Base-by-base conservation (phyloP, 1,284 basidiomycete species). In the Rugosomyces carneus region DNA sequence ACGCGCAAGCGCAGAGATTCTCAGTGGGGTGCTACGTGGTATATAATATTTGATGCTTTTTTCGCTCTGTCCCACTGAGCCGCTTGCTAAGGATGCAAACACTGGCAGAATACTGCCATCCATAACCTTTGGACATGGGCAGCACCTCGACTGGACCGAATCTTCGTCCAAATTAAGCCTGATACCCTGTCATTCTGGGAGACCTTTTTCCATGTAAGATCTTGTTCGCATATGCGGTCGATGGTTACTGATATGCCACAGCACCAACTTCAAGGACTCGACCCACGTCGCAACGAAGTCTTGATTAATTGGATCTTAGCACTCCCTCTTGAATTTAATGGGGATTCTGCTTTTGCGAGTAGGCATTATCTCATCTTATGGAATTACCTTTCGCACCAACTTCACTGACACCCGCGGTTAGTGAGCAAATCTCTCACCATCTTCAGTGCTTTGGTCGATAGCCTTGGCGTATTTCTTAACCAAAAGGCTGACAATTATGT, bases 1-100 rank as follows among this genome's bases (percentile, higher is more conserved):
- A 60, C 80, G 94, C 24, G 92, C 92, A 18, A 86, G 87, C 5
- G 90, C 87, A 42, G 95, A 99, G 70, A 69, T 96, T 24, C 62
- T 97, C 29, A 76, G 81, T 37, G 94, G 93, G 36, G 59, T 89
- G 40, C 62, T 87, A 42, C 75, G 81, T 53, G 83, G 83, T 83
- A 34, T 13, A 51, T 56, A 29, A 13, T 3, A 2, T 29, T 2
- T 2, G 10, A 29, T 7, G 7, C 27, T 29, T 29, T n/a, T 29
- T 29, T 13, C 11, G 20, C 16, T n/a, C 6, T 26, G 6, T 36
- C 32, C 3, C 15, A 8, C 18, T 23, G 21, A 15, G n/a, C 34
- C 23, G 24, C 49, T 49, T 31, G 10, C 11, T 37, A 54, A 34
- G 94, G 93, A 20, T 83, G 86, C 10, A 96, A 96, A 65, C 91